A percentile compares a stretch with the other conserved stretches of the same genome.
These are phyloP conservation scores for Verticillium albo-atrum DNA, from an alignment of 2,329 filamentous ascomycete genomes.

Conservation along the genomic window DNA sequence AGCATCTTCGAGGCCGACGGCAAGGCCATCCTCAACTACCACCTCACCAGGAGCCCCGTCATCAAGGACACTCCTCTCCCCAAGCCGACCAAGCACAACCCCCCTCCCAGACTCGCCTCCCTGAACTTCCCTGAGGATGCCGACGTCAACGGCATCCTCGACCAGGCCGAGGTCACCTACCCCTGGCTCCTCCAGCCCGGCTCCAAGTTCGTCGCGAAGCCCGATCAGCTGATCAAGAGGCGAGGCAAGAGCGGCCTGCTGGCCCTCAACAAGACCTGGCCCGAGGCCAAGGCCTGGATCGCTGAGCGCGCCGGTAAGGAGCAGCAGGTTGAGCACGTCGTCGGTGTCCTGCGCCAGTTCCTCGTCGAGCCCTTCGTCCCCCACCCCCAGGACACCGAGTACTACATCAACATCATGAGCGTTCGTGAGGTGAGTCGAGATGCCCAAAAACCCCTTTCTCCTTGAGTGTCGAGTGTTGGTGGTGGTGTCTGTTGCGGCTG, in stretches of 20 bases:
- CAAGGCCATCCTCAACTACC: slow-evolving; percentile 99
- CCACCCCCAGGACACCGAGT: slow-evolving; percentile 91
- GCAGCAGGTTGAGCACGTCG: slow-evolving; percentile 88
- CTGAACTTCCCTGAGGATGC: slow-evolving; percentile 90
- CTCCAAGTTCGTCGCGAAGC: slow-evolving; percentile 96
- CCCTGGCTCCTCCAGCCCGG: slow-evolving; percentile 84
- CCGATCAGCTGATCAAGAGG: slow-evolving; percentile 99
- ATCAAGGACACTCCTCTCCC: slow-evolving; percentile 98
- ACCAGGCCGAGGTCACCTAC: slow-evolving; percentile 95
- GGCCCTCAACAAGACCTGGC: slow-evolving; percentile 94
- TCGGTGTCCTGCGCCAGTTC: slow-evolving; percentile 88
- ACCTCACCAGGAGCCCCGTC: slow-evolving; percentile 93
- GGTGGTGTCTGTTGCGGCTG: not conserved
- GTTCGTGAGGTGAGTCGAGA: slow-evolving; percentile 85
- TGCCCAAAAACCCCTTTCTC: not conserved
- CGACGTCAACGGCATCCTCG: slow-evolving; percentile 75
- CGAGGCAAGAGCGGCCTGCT: slow-evolving; percentile 98
- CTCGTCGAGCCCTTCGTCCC: slow-evolving; percentile 98
- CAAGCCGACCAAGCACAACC: slow-evolving; percentile 79
- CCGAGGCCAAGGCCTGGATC: slow-evolving; percentile 91
- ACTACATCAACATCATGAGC: slow-evolving; percentile 99
- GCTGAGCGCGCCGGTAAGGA: slow-evolving; percentile 86
- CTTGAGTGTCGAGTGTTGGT: not conserved
- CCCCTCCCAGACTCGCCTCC: slow-evolving; percentile 83
- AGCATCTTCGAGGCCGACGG: slow-evolving; percentile 98